Evolutionary conservation across 2,329 filamentous ascomycete species (phyloP).

Genomic region (Macrophomina tecta): DNA sequence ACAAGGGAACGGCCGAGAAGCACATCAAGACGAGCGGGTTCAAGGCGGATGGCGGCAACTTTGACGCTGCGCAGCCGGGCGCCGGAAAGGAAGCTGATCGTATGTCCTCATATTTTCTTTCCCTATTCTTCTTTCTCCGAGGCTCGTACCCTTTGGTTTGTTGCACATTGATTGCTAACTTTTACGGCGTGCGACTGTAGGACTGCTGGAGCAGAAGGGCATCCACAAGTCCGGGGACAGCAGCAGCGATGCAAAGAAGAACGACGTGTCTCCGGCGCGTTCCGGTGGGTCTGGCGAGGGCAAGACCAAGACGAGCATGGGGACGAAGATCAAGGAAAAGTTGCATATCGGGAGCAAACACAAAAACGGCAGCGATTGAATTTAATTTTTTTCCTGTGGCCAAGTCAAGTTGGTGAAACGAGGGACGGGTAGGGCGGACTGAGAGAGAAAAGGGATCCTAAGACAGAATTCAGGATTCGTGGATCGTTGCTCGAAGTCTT

Average conservation of each 20-base stretch:
- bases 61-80: conserved; percentile 65
- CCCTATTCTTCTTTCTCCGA: too few species aligned
- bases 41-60: conserved; percentile 69
- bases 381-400: background rate
- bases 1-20: conserved; percentile 59
- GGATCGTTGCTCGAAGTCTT: background rate
- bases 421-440: background rate
- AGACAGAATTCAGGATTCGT: background rate
- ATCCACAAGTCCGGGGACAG: conserved; percentile 43
- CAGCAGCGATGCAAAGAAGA: conserved; percentile 30
- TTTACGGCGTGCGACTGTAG: conserved; percentile 40
- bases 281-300: conserved; percentile 35
- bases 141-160: too few species aligned
- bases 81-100: conserved; percentile 71
- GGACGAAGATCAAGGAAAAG: conserved; percentile 73
- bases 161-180: background rate
- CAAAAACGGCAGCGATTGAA: background rate
- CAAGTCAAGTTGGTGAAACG: background rate
- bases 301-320: conserved; percentile 58
- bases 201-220: conserved; percentile 62
- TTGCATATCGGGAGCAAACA: conserved; percentile 56
- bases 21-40: conserved; percentile 65
- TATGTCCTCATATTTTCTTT: conserved; percentile 41
- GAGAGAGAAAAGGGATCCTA: background rate
- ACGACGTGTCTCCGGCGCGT: conserved; percentile 32